phyloP scores from a whole-genome alignment of 2,329 filamentous ascomycete species.

The Ophiostoma ips region DNA sequence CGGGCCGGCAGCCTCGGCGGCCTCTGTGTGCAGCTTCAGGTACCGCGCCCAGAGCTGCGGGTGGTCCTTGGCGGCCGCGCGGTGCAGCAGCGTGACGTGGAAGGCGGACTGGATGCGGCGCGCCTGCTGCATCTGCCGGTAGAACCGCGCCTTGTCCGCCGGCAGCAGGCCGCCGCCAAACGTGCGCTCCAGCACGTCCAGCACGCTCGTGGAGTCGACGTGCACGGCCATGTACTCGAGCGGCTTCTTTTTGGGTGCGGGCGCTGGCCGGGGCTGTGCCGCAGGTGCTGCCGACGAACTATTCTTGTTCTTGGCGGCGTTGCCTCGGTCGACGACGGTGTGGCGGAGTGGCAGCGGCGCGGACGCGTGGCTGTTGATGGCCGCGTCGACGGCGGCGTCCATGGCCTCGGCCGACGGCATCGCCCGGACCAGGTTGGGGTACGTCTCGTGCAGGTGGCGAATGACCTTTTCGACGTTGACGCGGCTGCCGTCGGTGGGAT shows the following conservation, averaged over 20 bases:
- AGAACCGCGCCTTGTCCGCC: conserved; percentile 49
- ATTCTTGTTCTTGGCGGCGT: conserved; percentile 25
- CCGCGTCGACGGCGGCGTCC: conserved; percentile 63
- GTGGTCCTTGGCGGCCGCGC: conserved; percentile 43
- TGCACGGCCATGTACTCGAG: conserved; percentile 45
- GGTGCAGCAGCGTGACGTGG: conserved; percentile 89
- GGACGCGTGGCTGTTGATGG: conserved; percentile 65
- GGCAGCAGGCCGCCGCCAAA: conserved; percentile 48
- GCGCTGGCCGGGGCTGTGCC: conserved; percentile 22
- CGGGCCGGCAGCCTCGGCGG: conserved; percentile 13
- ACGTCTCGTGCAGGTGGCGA: conserved; percentile 55
- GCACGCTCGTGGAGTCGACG: conserved; percentile 29
- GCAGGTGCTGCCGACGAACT: conserved; percentile 18
- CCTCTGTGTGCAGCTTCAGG: conserved; percentile 38
- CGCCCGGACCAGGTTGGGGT: conserved; percentile 59
- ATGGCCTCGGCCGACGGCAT: conserved; percentile 61
- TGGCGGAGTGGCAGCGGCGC: conserved; percentile 48
- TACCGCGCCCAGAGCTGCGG: conserved; percentile 68
- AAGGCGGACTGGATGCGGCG: conserved; percentile 73
- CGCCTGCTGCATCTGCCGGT: conserved; percentile 56
- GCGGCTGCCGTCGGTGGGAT: conserved; percentile 63
- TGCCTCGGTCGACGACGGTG: conserved; percentile 48
- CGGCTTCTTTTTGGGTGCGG: conserved; percentile 31
- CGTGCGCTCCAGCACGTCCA: conserved; percentile 48
- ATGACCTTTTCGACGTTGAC: conserved; percentile 75